These are phyloP conservation scores for Lichtheimia ornata DNA, from an alignment of 371 early-diverging fungal species.

Conservation along the genomic window DNA sequence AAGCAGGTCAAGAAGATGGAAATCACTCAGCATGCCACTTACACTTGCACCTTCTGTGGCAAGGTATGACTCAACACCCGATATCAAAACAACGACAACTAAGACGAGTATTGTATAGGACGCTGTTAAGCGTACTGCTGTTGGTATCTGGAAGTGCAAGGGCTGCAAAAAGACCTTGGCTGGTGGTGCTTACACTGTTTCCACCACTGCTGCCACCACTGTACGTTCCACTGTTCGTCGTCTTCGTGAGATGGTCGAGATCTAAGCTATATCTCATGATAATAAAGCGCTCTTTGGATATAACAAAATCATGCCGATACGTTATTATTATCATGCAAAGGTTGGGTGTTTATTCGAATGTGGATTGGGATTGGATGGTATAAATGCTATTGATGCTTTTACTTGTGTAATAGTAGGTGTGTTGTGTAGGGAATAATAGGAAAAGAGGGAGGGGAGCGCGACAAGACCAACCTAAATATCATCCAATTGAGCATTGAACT, in stretches of 20 bases:
- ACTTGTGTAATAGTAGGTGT: no score
- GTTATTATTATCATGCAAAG: no score
- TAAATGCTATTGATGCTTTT: no score
- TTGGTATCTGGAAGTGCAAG: constrained; percentile 99
- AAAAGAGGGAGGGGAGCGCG: no score
- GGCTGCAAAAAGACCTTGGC: constrained; percentile 97
- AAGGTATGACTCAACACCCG: constrained; percentile 53
- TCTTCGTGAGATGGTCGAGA: constrained; percentile 95
- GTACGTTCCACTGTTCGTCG: constrained; percentile 96
- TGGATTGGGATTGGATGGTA: no score
- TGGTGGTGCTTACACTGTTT: constrained; percentile 99
- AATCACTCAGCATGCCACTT: constrained; percentile 99
- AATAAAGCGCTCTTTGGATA: no score
- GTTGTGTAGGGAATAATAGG: no score
- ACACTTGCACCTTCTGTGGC: constrained; percentile 99
- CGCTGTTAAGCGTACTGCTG: constrained; percentile 94
- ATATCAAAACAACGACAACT: neutral
- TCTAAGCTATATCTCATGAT: constrained; percentile 53
- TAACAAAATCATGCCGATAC: no score
- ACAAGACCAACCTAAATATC: constrained; percentile 51
- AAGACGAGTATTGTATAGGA: constrained; percentile 51
- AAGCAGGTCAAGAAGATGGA: constrained; percentile 99
- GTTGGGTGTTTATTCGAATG: no score
- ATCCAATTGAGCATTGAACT: constrained; percentile 67
- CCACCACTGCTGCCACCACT: constrained; percentile 93